A percentile compares a stretch with the other conserved stretches of the same genome.
Conservation (phyloP, 2,329 filamentous ascomycete species). For the Tolypocladium ovalisporum region DNA sequence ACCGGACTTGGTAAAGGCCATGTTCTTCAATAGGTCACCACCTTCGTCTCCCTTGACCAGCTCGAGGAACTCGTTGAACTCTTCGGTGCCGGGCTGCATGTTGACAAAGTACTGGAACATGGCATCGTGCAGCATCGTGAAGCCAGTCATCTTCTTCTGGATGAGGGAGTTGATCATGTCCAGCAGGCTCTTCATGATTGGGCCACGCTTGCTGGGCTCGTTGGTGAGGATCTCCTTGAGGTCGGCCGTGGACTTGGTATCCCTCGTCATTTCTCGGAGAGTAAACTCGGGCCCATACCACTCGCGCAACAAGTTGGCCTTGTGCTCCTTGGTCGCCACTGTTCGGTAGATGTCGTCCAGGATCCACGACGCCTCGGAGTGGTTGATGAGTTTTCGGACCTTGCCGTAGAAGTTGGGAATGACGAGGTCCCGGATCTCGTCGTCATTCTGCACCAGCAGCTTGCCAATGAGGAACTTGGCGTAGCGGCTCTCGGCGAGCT, state of each 20-base stretch:
- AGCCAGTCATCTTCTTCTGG: constrained; percentile 93
- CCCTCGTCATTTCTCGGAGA: constrained; percentile 53
- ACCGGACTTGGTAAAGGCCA: constrained; percentile 89
- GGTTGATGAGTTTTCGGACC: constrained; percentile 86
- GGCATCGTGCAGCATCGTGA: constrained; percentile 95
- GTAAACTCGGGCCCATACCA: constrained; percentile 96
- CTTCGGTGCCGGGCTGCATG: constrained; percentile 63
- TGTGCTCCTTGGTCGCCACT: constrained; percentile 77
- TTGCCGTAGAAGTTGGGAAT: constrained; percentile 92
- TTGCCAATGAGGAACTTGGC: constrained; percentile 97
- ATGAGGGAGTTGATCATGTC: constrained; percentile 85
- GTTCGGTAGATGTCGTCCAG: constrained; percentile 92
- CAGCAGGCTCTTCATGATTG: constrained; percentile 76
- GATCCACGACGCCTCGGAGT: constrained; percentile 95
- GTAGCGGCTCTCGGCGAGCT: constrained; percentile 87
- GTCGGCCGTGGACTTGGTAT: constrained; percentile 51
- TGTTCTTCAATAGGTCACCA: constrained; percentile 83
- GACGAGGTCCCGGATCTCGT: constrained; percentile 77
- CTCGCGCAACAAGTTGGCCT: constrained; percentile 73
- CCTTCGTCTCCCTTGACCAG: constrained; percentile 85
- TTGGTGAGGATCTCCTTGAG: constrained; percentile 64
- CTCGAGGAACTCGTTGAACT: constrained; percentile 80
- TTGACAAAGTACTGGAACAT: constrained; percentile 95
- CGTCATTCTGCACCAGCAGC: constrained; percentile 82
- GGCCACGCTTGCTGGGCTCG: constrained; percentile 73